Evolutionary conservation across 2,329 filamentous ascomycete species (phyloP).

Genomic region (Calonectria honghensis): DNA sequence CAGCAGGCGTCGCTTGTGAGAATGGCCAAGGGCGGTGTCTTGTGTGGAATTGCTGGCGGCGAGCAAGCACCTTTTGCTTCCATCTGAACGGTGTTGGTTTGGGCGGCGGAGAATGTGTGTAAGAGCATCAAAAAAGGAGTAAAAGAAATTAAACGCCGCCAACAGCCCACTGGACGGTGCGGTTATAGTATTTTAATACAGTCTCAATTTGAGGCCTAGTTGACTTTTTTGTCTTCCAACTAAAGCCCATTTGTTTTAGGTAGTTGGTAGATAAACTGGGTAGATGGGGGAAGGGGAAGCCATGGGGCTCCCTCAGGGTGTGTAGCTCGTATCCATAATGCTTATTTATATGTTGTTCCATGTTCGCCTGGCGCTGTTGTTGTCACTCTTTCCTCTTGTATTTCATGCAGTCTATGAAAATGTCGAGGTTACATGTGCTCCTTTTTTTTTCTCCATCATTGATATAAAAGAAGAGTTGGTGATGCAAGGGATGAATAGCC

Average conservation of each 20-base stretch:
- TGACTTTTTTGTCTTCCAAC: not conserved
- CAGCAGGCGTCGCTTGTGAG: not conserved
- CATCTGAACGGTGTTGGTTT: constrained; percentile 24
- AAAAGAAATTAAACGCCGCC: constrained; percentile 29
- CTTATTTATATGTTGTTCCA: not conserved
- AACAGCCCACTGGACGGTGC: constrained; percentile 1
- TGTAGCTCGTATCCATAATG: not conserved
- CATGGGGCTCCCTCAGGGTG: not conserved
- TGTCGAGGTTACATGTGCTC: not conserved
- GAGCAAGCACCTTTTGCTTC: constrained; percentile 22
- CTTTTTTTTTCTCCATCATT: not conserved
- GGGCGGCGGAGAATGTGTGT: constrained; percentile 22
- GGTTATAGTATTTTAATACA: constrained; percentile 33
- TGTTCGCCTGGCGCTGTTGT: not conserved
- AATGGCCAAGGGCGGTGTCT: constrained; percentile 3
- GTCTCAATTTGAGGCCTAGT: constrained; percentile 24
- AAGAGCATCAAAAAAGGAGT: constrained; percentile 16
- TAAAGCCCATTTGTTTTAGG: not conserved
- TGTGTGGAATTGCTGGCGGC: constrained; percentile 2
- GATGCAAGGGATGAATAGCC: not conserved
- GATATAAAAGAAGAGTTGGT: not conserved
- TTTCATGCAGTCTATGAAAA: not conserved
- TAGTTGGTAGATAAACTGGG: not conserved
- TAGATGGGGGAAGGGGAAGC: not conserved
- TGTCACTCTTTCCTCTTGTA: not conserved